Percentiles rank a stretch among this genome's conserved stretches.
Conservation (phyloP, 441 rosid genomes). For the Sinapis alba region DNA sequence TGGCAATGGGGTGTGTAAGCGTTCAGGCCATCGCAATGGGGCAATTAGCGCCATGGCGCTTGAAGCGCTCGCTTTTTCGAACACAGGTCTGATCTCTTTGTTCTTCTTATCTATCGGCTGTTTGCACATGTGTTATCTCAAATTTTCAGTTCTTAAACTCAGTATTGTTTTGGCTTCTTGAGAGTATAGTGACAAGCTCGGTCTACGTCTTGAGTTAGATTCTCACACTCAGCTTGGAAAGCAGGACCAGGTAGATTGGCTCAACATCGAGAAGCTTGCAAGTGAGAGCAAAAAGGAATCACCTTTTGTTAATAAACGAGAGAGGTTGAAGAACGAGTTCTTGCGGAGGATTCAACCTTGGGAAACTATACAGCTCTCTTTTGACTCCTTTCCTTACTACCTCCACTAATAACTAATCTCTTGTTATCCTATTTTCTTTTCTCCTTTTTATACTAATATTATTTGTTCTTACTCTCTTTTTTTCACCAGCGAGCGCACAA, state of each 20-base stretch:
- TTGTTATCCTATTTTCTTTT: no score
- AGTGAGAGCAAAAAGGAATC: slow-evolving; percentile 77
- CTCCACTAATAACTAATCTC: slow-evolving; percentile 75
- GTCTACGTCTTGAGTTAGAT: slow-evolving; percentile 95
- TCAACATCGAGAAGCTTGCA: slow-evolving; percentile 69
- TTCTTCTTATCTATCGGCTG: slow-evolving; percentile 11
- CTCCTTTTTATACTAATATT: neutral
- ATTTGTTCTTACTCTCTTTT: no score
- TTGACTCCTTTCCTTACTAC: slow-evolving; percentile 90
- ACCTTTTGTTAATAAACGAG: slow-evolving; percentile 72
- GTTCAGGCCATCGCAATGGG: no score
- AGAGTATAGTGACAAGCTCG: slow-evolving; percentile 98
- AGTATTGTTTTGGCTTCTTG: slow-evolving; percentile 46
- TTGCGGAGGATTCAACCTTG: slow-evolving; percentile 82
- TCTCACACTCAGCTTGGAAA: slow-evolving; percentile 74
- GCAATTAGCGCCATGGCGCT: no score
- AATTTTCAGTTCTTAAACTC: slow-evolving; percentile 10
- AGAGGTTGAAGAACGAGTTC: slow-evolving; percentile 77
- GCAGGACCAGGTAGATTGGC: slow-evolving; percentile 95
- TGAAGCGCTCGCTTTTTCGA: no score
- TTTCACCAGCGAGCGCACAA: slow-evolving; percentile 67
- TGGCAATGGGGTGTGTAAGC: no score
- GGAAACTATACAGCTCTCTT: slow-evolving; percentile 86
- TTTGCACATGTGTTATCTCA: slow-evolving; percentile 11
- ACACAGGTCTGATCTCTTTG: slow-evolving; percentile 44